Evolutionary conservation across 768 basidiomycete species (phyloP), one percentile per base, ranked within the genome.

Genomic region (Myochromella boudieri): DNA sequence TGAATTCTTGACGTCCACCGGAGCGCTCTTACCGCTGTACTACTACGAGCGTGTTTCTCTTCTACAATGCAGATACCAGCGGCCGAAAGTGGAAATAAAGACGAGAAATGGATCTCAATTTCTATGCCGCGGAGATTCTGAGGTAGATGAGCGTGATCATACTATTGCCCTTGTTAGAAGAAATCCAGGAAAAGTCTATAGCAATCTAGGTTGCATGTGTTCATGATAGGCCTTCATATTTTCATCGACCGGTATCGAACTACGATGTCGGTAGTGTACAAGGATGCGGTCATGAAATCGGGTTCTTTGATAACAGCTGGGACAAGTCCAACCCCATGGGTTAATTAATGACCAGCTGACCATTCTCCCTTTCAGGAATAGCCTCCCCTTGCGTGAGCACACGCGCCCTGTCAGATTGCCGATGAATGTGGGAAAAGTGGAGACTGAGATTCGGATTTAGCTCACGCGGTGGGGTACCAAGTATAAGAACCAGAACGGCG

Each of bases 361-460:
- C 32, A 12, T 20, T 21, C 3, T 25, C 17, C 22, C 11, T n/a
- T 3, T 10, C 33, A 34, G 33, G 33, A 26, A 44, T 22, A 22
- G 6, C 15, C 27, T 29, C 31, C 40, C n/a, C 6, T 29, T n/a
- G 28, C 28, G 29, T 36, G n/a, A 27, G 25, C 10, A 29, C 39
- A 8, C 39, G 10, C 28, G 22, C 28, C 25, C 18, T 21, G 8
- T 6, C 1, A 33, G 33, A 33, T 36, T 36, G 33, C 42, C 42
- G 42, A 34, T n/a, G n/a, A 20, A 29, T 9, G 48, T 38, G 42
- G 36, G 33, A 18, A 22, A n/a, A 22, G 25, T 52, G 46, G 42
- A 36, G 43, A 46, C 46, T 43, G 43, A 51, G 46, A 48, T 51
- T 44, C 33, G 41, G 21, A 25, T 14, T 27, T 10, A 15, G 15